Conservation (phyloP, 2,329 filamentous ascomycete species). For the Hypoxylon sp. region DNA sequence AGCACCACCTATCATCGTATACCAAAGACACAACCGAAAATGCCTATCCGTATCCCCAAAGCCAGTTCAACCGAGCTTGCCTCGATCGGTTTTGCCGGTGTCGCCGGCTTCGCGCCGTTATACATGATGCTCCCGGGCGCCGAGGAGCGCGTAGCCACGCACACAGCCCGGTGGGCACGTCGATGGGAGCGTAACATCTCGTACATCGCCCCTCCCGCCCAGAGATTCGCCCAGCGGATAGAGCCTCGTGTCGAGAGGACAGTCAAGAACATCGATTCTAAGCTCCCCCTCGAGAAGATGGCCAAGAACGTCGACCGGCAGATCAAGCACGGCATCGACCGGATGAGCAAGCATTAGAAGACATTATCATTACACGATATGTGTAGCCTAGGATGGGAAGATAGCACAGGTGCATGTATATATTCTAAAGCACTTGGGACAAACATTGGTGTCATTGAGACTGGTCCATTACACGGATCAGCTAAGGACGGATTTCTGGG, state of each 20-base stretch:
- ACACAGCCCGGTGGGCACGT: constrained; percentile 66
- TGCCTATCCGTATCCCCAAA: constrained; percentile 61
- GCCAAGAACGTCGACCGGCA: constrained; percentile 57
- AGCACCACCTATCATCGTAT: constrained; percentile 28
- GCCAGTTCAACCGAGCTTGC: constrained; percentile 58
- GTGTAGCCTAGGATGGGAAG: neutral
- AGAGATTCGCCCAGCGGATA: constrained; percentile 57
- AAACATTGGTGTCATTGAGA: constrained; percentile 5
- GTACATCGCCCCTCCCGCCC: constrained; percentile 58
- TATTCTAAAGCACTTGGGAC: neutral
- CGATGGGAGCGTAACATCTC: constrained; percentile 66
- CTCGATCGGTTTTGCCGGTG: constrained; percentile 62
- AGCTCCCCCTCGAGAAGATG: constrained; percentile 59
- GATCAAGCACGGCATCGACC: constrained; percentile 57
- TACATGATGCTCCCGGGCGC: constrained; percentile 65
- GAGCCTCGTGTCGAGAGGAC: constrained; percentile 57
- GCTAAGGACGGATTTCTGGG: too few relatives aligned
- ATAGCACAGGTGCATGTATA: constrained; percentile 2
- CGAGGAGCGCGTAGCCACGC: constrained; percentile 60
- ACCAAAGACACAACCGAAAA: constrained; percentile 49
- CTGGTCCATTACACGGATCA: too few relatives aligned
- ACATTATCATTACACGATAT: neutral
- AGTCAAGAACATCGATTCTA: constrained; percentile 55
- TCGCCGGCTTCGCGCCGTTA: constrained; percentile 62
- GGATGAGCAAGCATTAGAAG: constrained; percentile 36